Conservation (phyloP, 495 filamentous ascomycete genomes). For the Penicillium silybi region DNA sequence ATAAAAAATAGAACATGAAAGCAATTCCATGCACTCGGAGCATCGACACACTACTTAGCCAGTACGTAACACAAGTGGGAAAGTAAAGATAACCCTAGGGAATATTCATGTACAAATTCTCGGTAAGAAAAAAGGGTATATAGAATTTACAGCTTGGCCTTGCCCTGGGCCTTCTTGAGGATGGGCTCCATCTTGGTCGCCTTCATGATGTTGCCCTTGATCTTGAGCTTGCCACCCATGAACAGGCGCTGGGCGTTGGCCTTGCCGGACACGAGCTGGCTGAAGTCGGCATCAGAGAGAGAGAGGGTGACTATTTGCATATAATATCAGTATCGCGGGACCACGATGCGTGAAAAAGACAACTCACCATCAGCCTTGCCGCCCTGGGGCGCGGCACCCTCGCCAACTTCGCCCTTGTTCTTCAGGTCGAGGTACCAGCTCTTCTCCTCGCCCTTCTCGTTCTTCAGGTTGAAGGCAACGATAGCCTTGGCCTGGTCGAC, state of each 20-base stretch:
- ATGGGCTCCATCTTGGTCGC: slow-evolving; percentile 95
- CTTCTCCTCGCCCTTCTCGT: slow-evolving; percentile 68
- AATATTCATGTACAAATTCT: slow-evolving; percentile 13
- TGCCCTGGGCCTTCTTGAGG: slow-evolving; percentile 81
- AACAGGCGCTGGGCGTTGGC: slow-evolving; percentile 93
- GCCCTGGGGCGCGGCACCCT: slow-evolving; percentile 62
- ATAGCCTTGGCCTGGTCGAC: slow-evolving; percentile 83
- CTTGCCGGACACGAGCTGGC: slow-evolving; percentile 75
- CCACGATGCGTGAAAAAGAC: too few relatives aligned
- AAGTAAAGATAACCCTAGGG: not conserved
- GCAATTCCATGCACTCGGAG: not conserved
- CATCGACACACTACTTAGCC: not conserved
- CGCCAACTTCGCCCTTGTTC: slow-evolving; percentile 75
- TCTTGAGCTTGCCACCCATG: slow-evolving; percentile 95
- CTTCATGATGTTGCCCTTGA: slow-evolving; percentile 98
- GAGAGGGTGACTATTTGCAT: slow-evolving; percentile 65
- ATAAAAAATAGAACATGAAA: not conserved
- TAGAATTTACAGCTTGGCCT: slow-evolving; percentile 73
- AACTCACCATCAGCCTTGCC: slow-evolving; percentile 77
- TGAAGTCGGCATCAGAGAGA: slow-evolving; percentile 85
- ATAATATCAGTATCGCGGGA: not conserved
- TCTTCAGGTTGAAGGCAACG: slow-evolving; percentile 91
- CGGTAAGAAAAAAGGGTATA: slow-evolving; percentile 29
- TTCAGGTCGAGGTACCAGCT: slow-evolving; percentile 97
- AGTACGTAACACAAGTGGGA: not conserved